A percentile compares a stretch with the other conserved stretches of the same genome.
phyloP scores from a whole-genome alignment of 2,329 filamentous ascomycete genomes.

The Botrytis cinerea region DNA sequence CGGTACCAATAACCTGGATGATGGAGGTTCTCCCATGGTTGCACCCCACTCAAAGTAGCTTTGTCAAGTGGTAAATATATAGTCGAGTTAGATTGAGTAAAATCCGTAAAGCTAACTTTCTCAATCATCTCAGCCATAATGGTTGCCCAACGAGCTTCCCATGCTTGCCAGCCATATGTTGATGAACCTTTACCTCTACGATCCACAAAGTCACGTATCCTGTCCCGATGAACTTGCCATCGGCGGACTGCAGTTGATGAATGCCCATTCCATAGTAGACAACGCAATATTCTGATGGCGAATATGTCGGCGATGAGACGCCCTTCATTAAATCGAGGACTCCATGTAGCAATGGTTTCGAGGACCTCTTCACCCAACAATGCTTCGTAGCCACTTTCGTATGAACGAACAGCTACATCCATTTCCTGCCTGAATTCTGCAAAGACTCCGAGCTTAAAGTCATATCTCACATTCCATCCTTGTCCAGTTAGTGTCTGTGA shows the following conservation, averaged over 20 bases:
- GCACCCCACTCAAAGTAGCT: conserved; percentile 52
- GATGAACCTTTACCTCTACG: conserved; percentile 79
- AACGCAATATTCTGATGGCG: conserved; percentile 78
- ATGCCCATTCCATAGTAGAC: conserved; percentile 76
- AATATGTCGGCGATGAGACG: conserved; percentile 81
- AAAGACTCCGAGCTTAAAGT: conserved; percentile 89
- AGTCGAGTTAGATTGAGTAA: conserved; percentile 48
- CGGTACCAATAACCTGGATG: conserved; percentile 70
- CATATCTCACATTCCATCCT: conserved; percentile 92
- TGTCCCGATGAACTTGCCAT: conserved; percentile 76
- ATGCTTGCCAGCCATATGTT: conserved; percentile 92
- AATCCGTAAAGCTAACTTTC: conserved; percentile 53
- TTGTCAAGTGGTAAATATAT: conserved; percentile 62
- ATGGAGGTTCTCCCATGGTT: conserved; percentile 65
- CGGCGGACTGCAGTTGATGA: conserved; percentile 77
- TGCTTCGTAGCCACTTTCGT: conserved; percentile 82
- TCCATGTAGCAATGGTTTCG: conserved; percentile 88
- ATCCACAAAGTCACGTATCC: conserved; percentile 76
- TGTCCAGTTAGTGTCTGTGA: conserved; percentile 82
- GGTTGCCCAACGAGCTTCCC: conserved; percentile 75
- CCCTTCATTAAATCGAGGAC: conserved; percentile 87
- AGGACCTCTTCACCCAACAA: conserved; percentile 82
- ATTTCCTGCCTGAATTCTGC: conserved; percentile 93
- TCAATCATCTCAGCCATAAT: conserved; percentile 64
- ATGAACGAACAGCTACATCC: conserved; percentile 82